These are phyloP conservation scores for Cinnamomum chago DNA, from an alignment of 164 flowering plant species.

Conservation along the genomic window DNA sequence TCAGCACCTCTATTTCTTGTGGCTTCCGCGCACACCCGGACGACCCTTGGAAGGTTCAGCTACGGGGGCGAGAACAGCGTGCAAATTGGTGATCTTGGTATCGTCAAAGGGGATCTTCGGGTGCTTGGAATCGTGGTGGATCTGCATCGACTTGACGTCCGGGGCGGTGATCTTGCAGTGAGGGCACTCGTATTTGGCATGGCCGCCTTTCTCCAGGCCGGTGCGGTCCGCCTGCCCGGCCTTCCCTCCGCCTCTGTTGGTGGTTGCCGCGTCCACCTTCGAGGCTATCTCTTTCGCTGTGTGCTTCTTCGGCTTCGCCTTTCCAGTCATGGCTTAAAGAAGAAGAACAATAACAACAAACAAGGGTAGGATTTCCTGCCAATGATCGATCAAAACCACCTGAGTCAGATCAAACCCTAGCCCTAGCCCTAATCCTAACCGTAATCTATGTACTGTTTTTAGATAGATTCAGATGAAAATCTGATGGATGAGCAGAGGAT, in stretches of 20 bases:
- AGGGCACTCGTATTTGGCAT: conserved; percentile 61
- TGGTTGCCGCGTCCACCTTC: conserved; percentile 56
- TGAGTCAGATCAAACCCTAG: too few relatives aligned
- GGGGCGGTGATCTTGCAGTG: conserved; percentile 61
- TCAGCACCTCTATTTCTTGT: conserved; percentile 19
- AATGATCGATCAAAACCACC: too few relatives aligned
- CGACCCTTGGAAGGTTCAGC: conserved; percentile 31
- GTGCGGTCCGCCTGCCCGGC: conserved; percentile 48
- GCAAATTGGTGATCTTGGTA: conserved; percentile 44
- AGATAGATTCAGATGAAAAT: too few relatives aligned
- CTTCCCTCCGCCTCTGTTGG: conserved; percentile 69
- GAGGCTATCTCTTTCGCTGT: conserved; percentile 44
- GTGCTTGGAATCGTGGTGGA: conserved; percentile 60
- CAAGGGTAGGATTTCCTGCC: too few relatives aligned
- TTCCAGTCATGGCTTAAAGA: conserved; percentile 49
- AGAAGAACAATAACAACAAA: too few relatives aligned
- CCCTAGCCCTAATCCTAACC: too few relatives aligned
- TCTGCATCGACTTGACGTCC: conserved; percentile 56
- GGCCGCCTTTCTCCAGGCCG: conserved; percentile 52
- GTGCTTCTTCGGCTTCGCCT: conserved; percentile 76
- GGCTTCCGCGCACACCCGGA: conserved; percentile 45
- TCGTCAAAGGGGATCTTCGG: conserved; percentile 66
- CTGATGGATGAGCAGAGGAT: too few relatives aligned
- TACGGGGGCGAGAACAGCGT: conserved; percentile 14
- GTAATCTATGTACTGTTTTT: too few relatives aligned